A percentile compares a stretch with the other conserved stretches of the same genome.
Evolutionary conservation across 1,139 yeast species (phyloP).

Genomic region (Scheffersomyces segobiensis): DNA sequence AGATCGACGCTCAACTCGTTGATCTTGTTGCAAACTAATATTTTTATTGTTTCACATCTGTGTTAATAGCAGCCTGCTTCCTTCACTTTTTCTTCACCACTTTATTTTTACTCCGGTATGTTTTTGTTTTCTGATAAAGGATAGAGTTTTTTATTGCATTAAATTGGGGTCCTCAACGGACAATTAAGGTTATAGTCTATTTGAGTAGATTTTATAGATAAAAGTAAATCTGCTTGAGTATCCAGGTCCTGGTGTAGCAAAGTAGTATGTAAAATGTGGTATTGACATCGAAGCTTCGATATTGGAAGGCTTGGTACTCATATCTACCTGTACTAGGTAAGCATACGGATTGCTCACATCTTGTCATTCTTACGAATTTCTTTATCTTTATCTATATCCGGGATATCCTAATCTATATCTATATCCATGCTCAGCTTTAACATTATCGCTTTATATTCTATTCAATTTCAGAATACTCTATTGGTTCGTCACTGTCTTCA

Average conservation of each 20-base stretch:
- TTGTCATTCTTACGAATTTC: neutral
- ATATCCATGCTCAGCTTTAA: neutral
- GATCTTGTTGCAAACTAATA: conserved; percentile 14
- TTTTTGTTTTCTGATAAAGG: conserved; percentile 25
- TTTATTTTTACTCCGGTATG: conserved; percentile 13
- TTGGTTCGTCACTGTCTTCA: conserved; percentile 9
- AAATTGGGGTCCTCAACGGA: conserved; percentile 58
- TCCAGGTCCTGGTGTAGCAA: neutral
- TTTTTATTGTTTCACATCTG: conserved; percentile 9
- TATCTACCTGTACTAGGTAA: no score
- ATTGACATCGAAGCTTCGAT: no score
- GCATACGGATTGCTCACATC: no score
- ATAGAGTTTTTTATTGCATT: conserved; percentile 51
- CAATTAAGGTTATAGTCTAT: conserved; percentile 28
- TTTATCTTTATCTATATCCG: neutral
- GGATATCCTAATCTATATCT: neutral
- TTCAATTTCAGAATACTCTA: conserved; percentile 3
- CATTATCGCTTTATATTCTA: neutral
- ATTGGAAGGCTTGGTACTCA: neutral
- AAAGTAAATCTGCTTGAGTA: neutral
- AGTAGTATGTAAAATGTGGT: neutral
- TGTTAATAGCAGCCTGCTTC: conserved; percentile 5
- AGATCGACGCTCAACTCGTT: conserved; percentile 58
- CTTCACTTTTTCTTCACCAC: conserved; percentile 13
- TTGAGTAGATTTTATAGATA: neutral